Conservation (phyloP, 345 rosid genomes). For the Populus davidiana region DNA sequence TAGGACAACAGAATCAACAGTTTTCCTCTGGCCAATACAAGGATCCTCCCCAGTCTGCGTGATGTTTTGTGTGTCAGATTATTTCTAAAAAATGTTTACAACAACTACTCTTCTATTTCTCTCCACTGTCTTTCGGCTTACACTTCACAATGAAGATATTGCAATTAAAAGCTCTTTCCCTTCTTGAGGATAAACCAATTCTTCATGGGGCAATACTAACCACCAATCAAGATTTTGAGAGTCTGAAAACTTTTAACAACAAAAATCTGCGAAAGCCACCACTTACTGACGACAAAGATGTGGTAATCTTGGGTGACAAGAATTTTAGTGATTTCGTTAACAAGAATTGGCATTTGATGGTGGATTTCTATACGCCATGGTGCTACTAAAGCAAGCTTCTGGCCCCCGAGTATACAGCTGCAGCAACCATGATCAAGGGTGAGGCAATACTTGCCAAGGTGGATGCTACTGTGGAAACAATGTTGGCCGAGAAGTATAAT, state of each 20-base stretch:
- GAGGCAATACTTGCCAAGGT: slow-evolving; percentile 25
- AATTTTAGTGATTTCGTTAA: slow-evolving; percentile 23
- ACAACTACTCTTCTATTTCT: background rate
- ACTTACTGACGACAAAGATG: slow-evolving; percentile 8
- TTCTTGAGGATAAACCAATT: background rate
- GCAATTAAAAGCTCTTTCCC: background rate
- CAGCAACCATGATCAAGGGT: slow-evolving; percentile 26
- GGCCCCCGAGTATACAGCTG: slow-evolving; percentile 20
- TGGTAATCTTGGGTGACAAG: slow-evolving; percentile 7
- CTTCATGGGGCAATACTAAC: background rate
- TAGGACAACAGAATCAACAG: no score
- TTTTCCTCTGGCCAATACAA: no score
- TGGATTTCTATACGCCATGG: slow-evolving; percentile 21
- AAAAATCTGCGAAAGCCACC: background rate
- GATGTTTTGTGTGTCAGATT: no score
- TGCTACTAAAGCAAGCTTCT: slow-evolving; percentile 11
- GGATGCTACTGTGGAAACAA: background rate
- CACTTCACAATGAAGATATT: background rate
- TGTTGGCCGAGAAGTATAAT: background rate
- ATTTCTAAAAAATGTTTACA: slow-evolving; percentile 18
- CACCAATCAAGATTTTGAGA: background rate
- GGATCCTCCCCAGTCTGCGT: no score
- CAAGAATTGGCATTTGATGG: slow-evolving; percentile 18
- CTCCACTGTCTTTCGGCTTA: background rate
- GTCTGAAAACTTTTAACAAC: background rate